A percentile compares a stretch with the other conserved stretches of the same genome.
These are phyloP conservation scores for Mimosa bimucronata DNA, from an alignment of 306 rosid species.

Conservation along the genomic window DNA sequence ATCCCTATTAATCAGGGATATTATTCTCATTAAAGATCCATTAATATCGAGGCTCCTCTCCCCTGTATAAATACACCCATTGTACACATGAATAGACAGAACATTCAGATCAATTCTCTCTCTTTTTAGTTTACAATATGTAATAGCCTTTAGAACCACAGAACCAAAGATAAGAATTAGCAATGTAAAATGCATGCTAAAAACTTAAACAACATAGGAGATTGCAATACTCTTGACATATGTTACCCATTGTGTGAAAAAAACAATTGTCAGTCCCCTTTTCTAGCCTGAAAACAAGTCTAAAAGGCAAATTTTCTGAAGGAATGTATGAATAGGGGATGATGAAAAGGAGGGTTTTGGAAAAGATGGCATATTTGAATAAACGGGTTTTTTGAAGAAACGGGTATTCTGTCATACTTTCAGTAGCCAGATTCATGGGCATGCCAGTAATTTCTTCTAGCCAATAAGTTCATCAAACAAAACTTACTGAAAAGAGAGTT, in stretches of 20 bases:
- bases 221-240: constrained; percentile 71
- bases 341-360: not conserved
- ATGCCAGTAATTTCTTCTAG: not conserved
- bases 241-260: constrained; percentile 80
- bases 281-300: constrained; percentile 69
- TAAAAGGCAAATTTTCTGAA: constrained; percentile 48
- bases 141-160: constrained; percentile 56
- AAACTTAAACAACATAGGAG: constrained; percentile 64
- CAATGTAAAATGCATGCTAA: constrained; percentile 57
- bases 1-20: too few relatives aligned
- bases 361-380: not conserved
- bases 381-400: not conserved
- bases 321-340: not conserved
- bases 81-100: too few relatives aligned
- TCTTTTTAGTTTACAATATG: too few relatives aligned
- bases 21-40: too few relatives aligned
- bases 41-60: too few relatives aligned
- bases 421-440: not conserved
- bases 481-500: not conserved
- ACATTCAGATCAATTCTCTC: too few relatives aligned
- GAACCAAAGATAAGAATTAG: constrained; percentile 65
- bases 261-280: constrained; percentile 78
- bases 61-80: too few relatives aligned
- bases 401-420: not conserved
- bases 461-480: not conserved